Evolutionary conservation across 129 eudicot genomes (phyloP).

Genomic region (Solidago caesia): DNA sequence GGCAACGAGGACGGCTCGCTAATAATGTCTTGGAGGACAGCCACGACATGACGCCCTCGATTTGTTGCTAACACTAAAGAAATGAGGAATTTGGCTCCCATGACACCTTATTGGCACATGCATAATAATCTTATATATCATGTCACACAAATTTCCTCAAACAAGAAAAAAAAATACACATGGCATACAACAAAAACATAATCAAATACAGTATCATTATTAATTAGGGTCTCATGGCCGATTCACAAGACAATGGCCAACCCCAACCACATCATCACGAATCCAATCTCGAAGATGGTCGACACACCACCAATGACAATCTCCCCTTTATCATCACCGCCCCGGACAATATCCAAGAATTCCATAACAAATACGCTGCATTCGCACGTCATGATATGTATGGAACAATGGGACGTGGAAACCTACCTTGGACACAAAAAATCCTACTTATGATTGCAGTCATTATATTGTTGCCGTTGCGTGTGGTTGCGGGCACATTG

Average conservation of each 20-base stretch:
- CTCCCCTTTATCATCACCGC: conserved; percentile 44
- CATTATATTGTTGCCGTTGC: conserved; percentile 56
- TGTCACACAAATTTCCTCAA: conserved; percentile 10
- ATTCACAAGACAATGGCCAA: conserved; percentile 50
- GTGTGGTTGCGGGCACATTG: conserved; percentile 42
- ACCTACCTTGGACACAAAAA: conserved; percentile 61
- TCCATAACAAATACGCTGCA: conserved; percentile 66
- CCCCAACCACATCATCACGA: conserved; percentile 7
- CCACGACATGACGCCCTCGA: too few species aligned
- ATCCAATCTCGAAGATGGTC: conserved; percentile 29
- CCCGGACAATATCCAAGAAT: conserved; percentile 38
- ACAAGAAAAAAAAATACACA: background rate
- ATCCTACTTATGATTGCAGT: conserved; percentile 42
- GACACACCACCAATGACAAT: conserved; percentile 31
- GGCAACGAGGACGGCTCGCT: too few species aligned
- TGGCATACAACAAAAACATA: conserved; percentile 13
- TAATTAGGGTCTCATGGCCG: conserved; percentile 33
- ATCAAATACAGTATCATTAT: conserved; percentile 1
- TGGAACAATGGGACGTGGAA: conserved; percentile 81
- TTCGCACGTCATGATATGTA: conserved; percentile 73
- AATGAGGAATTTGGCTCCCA: too few species aligned
- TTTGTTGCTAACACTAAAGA: too few species aligned
- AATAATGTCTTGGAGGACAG: too few species aligned
- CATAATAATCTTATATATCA: background rate
- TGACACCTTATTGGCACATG: too few species aligned